Conservation (phyloP, 257 asterid species). For the Nicotiana knightiana region DNA sequence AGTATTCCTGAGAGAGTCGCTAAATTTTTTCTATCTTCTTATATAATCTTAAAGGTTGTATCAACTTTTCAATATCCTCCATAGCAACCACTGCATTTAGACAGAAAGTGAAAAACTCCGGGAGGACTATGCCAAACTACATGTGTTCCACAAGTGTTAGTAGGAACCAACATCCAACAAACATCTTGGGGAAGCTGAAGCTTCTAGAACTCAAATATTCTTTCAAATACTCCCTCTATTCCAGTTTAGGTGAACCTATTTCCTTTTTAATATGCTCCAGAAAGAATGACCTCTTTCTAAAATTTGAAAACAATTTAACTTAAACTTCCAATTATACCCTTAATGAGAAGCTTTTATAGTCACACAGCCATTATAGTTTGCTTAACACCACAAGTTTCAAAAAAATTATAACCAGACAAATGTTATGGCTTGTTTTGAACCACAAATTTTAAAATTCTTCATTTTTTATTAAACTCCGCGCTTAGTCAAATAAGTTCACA, state of each 20-base stretch:
- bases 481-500: no score
- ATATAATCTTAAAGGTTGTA: constrained; percentile 58
- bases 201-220: not conserved
- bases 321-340: no score
- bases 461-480: no score
- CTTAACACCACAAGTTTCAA: no score
- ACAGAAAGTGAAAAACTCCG: constrained; percentile 50
- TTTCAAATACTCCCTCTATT: not conserved
- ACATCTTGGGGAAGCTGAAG: not conserved
- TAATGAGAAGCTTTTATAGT: no score
- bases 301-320: no score
- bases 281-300: no score
- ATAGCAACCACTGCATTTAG: constrained; percentile 69
- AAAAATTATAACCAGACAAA: no score
- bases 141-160: constrained; percentile 8
- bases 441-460: no score
- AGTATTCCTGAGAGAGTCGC: constrained; percentile 46
- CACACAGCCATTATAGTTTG: no score
- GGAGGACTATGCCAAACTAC: constrained; percentile 46
- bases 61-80: constrained; percentile 51
- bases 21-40: constrained; percentile 48
- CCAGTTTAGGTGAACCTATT: not conserved
- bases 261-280: no score
- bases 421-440: no score
- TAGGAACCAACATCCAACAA: constrained; percentile 1